Conservation (phyloP, 2,329 filamentous ascomycete genomes). For the Harringtonia lauricola region DNA sequence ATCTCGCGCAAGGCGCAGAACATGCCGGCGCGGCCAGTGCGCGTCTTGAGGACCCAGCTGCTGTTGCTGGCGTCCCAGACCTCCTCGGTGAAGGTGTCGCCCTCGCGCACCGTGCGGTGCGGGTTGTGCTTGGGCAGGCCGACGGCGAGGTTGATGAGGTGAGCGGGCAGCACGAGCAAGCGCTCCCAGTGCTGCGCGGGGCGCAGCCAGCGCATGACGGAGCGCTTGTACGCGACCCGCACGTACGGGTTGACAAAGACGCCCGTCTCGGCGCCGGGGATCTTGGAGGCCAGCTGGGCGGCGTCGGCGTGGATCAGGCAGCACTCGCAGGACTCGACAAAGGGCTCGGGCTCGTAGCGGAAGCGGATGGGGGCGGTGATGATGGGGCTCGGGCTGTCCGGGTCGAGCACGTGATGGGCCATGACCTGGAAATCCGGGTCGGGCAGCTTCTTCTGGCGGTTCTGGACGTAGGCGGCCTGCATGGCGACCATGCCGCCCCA, state of each 20-base stretch:
- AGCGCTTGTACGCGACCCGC: conserved; percentile 54
- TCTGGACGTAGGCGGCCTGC: conserved; percentile 48
- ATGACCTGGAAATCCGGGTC: conserved; percentile 21
- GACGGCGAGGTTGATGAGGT: conserved; percentile 42
- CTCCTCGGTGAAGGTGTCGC: conserved; percentile 38
- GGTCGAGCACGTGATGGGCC: conserved; percentile 23
- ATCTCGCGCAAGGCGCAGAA: conserved; percentile 45
- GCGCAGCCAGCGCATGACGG: conserved; percentile 45
- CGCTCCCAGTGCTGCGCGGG: conserved; percentile 54
- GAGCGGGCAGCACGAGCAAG: conserved; percentile 22
- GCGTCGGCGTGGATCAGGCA: conserved; percentile 45
- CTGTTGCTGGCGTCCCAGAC: conserved; percentile 31
- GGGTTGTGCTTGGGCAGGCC: conserved; percentile 38
- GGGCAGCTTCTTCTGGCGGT: conserved; percentile 19
- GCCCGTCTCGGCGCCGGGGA: conserved; percentile 31
- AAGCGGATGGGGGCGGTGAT: conserved; percentile 37
- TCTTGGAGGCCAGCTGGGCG: conserved; percentile 23
- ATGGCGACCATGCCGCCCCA: conserved; percentile 70
- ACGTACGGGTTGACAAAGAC: conserved; percentile 69
- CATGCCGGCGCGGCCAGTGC: conserved; percentile 36
- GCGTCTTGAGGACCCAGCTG: conserved; percentile 27
- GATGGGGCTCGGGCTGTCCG: conserved; percentile 17
- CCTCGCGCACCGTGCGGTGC: conserved; percentile 47
- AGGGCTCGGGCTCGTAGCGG: conserved; percentile 45
- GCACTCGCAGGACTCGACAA: conserved; percentile 55